Percentiles rank a stretch among this genome's conserved stretches.
Evolutionary conservation across 225 moss, liverwort and hornwort species (phyloP).

Genomic region (Neckera pumila): DNA sequence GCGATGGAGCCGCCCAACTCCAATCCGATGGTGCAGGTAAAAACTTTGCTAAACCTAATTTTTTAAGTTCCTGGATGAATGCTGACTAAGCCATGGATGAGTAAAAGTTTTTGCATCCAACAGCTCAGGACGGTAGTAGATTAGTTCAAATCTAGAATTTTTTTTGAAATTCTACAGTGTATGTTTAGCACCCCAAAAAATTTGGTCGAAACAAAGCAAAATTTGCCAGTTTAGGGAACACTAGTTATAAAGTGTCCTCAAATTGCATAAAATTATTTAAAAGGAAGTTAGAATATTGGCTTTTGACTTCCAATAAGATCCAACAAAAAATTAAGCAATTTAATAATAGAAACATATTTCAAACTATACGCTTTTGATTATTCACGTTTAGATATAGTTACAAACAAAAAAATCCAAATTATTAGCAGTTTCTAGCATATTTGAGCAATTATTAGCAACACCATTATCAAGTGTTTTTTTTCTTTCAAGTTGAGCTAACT

Average conservation of each 20-base stretch:
- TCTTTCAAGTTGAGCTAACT: background rate
- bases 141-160: no score
- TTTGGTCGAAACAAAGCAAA: no score
- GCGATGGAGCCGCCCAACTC: no score
- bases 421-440: background rate
- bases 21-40: no score
- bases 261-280: background rate
- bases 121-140: no score
- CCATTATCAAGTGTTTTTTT: background rate
- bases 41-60: no score
- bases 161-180: no score
- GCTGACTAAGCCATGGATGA: no score
- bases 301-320: background rate
- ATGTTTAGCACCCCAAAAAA: no score
- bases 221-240: no score
- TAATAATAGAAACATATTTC: background rate
- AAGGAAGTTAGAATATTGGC: background rate
- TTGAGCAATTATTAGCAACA: background rate
- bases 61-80: no score
- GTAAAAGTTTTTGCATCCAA: no score
- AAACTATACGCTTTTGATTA: background rate
- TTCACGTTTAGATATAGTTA: background rate
- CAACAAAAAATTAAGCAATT: background rate
- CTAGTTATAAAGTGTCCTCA: accelerated
- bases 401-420: background rate